These are phyloP conservation scores for Mycena vulgaris DNA, from an alignment of 768 basidiomycete genomes.

Conservation along the genomic window DNA sequence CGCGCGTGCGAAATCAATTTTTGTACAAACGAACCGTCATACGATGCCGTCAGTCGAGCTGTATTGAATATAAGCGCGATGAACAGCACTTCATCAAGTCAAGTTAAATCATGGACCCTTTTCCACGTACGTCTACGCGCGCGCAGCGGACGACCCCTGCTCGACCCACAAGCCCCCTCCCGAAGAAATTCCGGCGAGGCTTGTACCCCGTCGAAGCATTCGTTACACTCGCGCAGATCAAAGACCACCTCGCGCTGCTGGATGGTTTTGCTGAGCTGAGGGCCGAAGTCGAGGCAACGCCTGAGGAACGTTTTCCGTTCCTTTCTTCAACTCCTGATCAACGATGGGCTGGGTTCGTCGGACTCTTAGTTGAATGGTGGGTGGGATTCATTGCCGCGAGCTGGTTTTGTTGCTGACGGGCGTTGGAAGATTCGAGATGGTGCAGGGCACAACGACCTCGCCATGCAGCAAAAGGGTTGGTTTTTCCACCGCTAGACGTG, in stretches of 20 bases:
- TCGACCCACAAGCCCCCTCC: too few relatives aligned
- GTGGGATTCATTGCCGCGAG: conserved; percentile 1
- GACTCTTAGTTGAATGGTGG: conserved; percentile 55
- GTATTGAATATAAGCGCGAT: too few relatives aligned
- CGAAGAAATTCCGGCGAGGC: neutral
- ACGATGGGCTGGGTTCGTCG: conserved; percentile 56
- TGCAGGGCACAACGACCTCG: conserved; percentile 33
- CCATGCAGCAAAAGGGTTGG: conserved; percentile 24
- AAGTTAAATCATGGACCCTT: too few relatives aligned
- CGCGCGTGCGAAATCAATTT: too few relatives aligned
- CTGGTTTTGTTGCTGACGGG: neutral
- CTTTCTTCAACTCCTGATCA: conserved; percentile 44
- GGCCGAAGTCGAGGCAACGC: conserved; percentile 40
- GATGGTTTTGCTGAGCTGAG: conserved; percentile 51
- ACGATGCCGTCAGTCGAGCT: too few relatives aligned
- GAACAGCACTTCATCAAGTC: too few relatives aligned
- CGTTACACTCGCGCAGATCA: conserved; percentile 15
- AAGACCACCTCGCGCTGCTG: conserved; percentile 54
- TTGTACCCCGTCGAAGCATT: neutral
- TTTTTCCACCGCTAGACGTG: conserved; percentile 55
- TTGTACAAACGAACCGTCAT: too few relatives aligned
- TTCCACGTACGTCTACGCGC: too few relatives aligned
- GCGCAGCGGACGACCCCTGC: too few relatives aligned
- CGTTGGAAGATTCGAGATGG: conserved; percentile 51
- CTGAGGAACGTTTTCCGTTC: conserved; percentile 22